Base-by-base conservation (phyloP, 2,329 filamentous ascomycete genomes). In the Calonectria pauciramosa region DNA sequence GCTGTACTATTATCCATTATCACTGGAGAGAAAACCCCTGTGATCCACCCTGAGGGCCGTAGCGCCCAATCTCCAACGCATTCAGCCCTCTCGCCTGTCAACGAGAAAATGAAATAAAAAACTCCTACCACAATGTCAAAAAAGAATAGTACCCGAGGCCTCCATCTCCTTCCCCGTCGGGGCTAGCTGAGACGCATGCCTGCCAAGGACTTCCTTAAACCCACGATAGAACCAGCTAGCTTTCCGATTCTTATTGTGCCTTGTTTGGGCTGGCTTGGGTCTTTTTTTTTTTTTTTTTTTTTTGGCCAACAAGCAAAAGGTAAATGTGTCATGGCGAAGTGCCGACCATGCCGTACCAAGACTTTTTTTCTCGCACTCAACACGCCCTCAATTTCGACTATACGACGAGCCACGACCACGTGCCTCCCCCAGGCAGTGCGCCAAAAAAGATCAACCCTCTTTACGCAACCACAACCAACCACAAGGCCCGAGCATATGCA, bases 281-380 rank as follows among this genome's bases (percentile, higher is more conserved):
- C 32, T 51, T 73, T 74, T 60, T n/a, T n/a, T n/a, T n/a, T n/a
- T n/a, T n/a, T n/a, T n/a, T n/a, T n/a, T n/a, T n/a, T n/a, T n/a
- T 72, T 70, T 28, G 34, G 44, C 65, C 56, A 75, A 72, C 75
- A 63, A 69, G 47, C 68, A 69, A 78, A 76, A 65, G 71, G 71
- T 71, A 73, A 72, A 74, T 64, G 76, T 68, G 72, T 74, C 56
- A 74, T 70, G 38, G 47, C 70, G 63, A 79, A 68, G 76, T 81
- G 80, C 80, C 80, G 80, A 76, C 72, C 70, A 78, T 79, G 75
- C 80, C 80, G 80, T 81, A 80, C 80, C 79, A 82, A 82, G 80
- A 78, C 78, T 79, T 81, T 60, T 60, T 41, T 60, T 34, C 56
- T 41, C n/a, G 70, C 74, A 72, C 76, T 65, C 63, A 73, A 56